Evolutionary conservation across 345 rosid genomes (phyloP).

Genomic region (Citrus sp.): DNA sequence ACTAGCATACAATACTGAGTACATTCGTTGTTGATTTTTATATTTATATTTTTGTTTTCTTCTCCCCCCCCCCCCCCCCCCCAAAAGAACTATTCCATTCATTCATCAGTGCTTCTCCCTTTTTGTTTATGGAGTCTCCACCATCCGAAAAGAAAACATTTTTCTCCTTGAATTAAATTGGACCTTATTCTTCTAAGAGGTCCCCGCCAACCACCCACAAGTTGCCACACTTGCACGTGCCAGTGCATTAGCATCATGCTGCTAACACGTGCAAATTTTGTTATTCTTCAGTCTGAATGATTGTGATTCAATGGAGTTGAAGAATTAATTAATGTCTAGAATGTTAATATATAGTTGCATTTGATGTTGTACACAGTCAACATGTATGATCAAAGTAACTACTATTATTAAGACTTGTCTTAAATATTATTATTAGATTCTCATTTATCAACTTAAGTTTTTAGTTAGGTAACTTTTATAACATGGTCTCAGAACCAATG

Average conservation of each 20-base stretch:
- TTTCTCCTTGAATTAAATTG: slow-evolving; percentile 26
- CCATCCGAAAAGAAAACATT: slow-evolving; percentile 27
- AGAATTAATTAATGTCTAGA: not conserved
- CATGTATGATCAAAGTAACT: no score
- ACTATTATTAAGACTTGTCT: no score
- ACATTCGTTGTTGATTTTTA: not conserved
- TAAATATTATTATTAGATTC: no score
- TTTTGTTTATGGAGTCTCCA: slow-evolving; percentile 46
- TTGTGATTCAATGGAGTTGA: not conserved
- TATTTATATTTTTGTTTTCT: slow-evolving; percentile 22
- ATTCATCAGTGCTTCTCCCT: slow-evolving; percentile 20
- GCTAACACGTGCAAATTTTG: slow-evolving; percentile 2
- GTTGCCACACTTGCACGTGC: slow-evolving; percentile 17
- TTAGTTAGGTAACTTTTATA: no score
- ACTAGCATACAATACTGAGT: no score
- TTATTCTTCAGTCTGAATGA: not conserved
- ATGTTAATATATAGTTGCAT: not conserved
- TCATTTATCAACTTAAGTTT: no score
- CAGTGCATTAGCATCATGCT: not conserved
- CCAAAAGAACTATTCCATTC: slow-evolving; percentile 20
- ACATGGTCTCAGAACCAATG: no score
- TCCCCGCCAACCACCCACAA: slow-evolving; percentile 48
- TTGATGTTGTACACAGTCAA: not conserved
- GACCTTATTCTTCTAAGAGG: slow-evolving; percentile 45
- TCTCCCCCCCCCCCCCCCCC: not conserved